Evolutionary conservation across 2,329 filamentous ascomycete genomes (phyloP), one percentile per base, ranked within the genome.

Genomic region (Penicillium sp.): DNA sequence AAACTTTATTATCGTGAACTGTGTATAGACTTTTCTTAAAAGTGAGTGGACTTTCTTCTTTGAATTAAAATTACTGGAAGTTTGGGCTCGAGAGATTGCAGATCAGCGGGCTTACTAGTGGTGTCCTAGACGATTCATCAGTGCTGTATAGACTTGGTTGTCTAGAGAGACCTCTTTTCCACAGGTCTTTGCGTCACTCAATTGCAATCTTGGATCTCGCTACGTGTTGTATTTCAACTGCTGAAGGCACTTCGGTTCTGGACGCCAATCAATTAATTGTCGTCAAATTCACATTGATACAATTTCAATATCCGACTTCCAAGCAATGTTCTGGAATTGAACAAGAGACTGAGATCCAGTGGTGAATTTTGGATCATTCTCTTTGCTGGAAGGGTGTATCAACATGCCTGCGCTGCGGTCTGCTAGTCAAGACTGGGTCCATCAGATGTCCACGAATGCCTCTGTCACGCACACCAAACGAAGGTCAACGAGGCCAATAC

Each of bases 391-490:
- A 40, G 15, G 36, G 3, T 34, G 8, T 29, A 36, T 47, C 41
- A 41, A 25, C 21, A 56, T 56, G 54, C 54, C 54, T 13, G 27
- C 49, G 11, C 16, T 55, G 31, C 34, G 44, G 16, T 45, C 50
- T 38, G 29, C 47, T 5, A 47, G n/a, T 41, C 36, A 47, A 34
- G 54, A 47, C 41, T 53, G 47, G 47, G n/a, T 29, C 23, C n/a
- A 36, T 47, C 54, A 41, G 9, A 16, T 34, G 21, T 16, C 19
- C 8, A 41, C 15, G 5, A 27, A 23, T 36, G 29, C 27, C n/a
- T 36, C 49, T 7, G 5, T n/a, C 25, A 34, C 9, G 21, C 38
- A 27, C 21, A 36, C n/a, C 16, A 55, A 43, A 23, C 52, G 23
- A 33, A 43, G 29, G 11, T 43, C 46, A n/a, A 46, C 21, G 4